A percentile compares a stretch with the other conserved stretches of the same genome.
phyloP scores from a whole-genome alignment of 2,329 filamentous ascomycete species.

The Verticillium isaacii region DNA sequence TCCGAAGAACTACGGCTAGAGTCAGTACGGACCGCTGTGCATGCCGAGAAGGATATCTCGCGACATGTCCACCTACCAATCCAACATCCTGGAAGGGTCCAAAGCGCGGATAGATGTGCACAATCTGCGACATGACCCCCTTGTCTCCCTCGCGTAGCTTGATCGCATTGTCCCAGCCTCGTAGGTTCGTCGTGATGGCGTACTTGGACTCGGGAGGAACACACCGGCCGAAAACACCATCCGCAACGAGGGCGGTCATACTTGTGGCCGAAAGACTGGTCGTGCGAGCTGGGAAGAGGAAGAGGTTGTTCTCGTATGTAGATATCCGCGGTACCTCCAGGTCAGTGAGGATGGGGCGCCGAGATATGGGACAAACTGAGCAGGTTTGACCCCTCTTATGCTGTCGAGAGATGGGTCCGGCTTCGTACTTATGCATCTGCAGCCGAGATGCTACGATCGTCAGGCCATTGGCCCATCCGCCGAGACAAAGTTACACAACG shows the following conservation, averaged over 20 bases:
- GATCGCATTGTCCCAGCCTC: slow-evolving; percentile 35
- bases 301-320: too few species aligned
- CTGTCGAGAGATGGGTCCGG: not conserved
- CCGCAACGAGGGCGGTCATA: slow-evolving; percentile 32
- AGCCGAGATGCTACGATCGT: not conserved
- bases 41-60: not conserved
- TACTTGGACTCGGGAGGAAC: slow-evolving; percentile 41
- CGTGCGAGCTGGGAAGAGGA: not conserved
- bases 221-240: slow-evolving; percentile 37
- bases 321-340: too few species aligned
- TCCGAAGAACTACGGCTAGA: not conserved
- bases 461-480: not conserved
- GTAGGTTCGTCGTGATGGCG: slow-evolving; percentile 39
- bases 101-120: slow-evolving; percentile 43
- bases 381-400: not conserved
- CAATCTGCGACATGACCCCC: slow-evolving; percentile 25
- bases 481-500: not conserved
- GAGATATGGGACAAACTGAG: not conserved
- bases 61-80: slow-evolving; percentile 19
- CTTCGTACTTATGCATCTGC: not conserved
- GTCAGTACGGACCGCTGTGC: not conserved
- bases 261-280: not conserved
- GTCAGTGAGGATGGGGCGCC: too few species aligned
- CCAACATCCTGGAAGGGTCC: slow-evolving; percentile 30
- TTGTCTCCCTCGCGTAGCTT: slow-evolving; percentile 36